Conservation (phyloP, 129 eudicot species). For the Glebionis coronaria region DNA sequence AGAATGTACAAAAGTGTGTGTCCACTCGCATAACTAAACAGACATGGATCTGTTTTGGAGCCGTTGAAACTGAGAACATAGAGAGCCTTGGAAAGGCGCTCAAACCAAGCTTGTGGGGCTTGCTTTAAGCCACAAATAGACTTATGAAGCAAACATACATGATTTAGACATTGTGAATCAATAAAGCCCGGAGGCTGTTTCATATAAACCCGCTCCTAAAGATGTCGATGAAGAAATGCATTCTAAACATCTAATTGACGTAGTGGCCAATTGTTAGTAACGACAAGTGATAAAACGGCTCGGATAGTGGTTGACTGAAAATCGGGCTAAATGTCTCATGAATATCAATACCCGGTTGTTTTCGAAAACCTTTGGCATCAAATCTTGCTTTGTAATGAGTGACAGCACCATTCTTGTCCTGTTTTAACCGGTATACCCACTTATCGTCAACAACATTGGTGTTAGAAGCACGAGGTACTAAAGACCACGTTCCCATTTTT, state of each 20-base stretch:
- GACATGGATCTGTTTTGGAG: not conserved
- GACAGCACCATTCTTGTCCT: not conserved
- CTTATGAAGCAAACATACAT: not conserved
- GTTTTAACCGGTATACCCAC: not conserved
- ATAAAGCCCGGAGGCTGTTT: not conserved
- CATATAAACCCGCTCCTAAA: not conserved
- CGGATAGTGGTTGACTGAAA: not conserved
- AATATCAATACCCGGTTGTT: not conserved
- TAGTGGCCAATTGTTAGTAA: not conserved
- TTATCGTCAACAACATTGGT: not conserved
- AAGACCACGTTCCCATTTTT: not conserved
- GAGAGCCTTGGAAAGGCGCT: not conserved
- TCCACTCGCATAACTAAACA: too few species aligned
- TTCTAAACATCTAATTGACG: slow-evolving; percentile 1
- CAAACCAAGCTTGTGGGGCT: not conserved
- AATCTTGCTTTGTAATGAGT: not conserved
- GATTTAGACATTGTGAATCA: not conserved
- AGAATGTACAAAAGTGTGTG: not conserved
- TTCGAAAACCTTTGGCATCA: not conserved
- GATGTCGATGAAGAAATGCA: not conserved
- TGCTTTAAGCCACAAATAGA: not conserved
- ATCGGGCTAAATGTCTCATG: not conserved
- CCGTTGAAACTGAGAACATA: not conserved
- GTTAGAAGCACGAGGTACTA: not conserved
- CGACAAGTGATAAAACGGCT: not conserved